A percentile compares a stretch with the other conserved stretches of the same genome.
Evolutionary conservation across 257 asterid genomes (phyloP).

Genomic region (Orobanche coerulescens): DNA sequence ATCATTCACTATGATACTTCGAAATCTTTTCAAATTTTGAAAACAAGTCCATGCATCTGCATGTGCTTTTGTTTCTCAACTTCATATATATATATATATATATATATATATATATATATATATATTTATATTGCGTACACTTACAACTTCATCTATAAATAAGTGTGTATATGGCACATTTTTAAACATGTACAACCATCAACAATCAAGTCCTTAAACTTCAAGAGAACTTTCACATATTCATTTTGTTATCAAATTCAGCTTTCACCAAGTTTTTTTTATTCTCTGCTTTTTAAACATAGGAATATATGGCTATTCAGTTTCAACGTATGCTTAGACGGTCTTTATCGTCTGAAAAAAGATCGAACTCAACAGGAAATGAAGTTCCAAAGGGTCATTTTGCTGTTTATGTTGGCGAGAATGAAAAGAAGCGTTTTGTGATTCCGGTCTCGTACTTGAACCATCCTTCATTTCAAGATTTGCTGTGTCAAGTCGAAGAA

Average conservation of each 20-base stretch:
- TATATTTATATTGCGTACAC: too few species aligned
- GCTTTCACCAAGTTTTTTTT: too few species aligned
- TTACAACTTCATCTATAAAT: too few species aligned
- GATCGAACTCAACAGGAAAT: too few species aligned
- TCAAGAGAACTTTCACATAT: not conserved
- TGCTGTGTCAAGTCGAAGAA: conserved; percentile 30
- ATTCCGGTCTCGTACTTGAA: conserved; percentile 40
- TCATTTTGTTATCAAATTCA: not conserved
- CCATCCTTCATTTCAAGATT: conserved; percentile 36
- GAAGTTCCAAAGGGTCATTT: conserved; percentile 52
- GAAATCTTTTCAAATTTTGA: not conserved
- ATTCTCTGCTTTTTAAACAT: too few species aligned
- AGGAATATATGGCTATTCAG: too few species aligned
- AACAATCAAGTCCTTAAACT: conserved; percentile 12
- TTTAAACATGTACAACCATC: not conserved
- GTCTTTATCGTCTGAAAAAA: too few species aligned
- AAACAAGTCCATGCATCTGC: conserved; percentile 25
- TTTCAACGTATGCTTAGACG: too few species aligned
- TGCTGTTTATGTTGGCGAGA: conserved; percentile 51
- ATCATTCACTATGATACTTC: not conserved
- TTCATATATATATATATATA: conserved; percentile 5
- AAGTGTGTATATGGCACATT: not conserved
- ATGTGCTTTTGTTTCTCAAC: conserved; percentile 17
- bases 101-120: too few species aligned
- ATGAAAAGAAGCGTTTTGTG: conserved; percentile 34